Conservation (phyloP, 495 filamentous ascomycete species). For the Penicillium soppii region DNA sequence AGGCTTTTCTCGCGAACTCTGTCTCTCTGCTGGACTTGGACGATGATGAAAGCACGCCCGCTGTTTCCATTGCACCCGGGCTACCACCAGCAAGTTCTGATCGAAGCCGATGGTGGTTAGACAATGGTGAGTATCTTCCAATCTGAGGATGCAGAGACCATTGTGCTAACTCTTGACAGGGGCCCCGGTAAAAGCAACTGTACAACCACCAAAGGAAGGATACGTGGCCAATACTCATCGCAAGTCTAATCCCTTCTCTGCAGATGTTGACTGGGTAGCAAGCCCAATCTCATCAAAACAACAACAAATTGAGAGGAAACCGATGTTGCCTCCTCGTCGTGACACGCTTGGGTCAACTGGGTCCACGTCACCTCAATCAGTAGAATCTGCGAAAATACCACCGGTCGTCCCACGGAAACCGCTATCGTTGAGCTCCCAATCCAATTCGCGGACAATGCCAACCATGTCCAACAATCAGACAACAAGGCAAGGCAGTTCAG, state of each 20-base stretch:
- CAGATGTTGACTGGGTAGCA: conserved; percentile 71
- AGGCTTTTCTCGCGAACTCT: conserved; percentile 29
- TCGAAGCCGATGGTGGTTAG: conserved; percentile 90
- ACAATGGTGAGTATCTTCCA: conserved; percentile 56
- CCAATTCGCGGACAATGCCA: neutral
- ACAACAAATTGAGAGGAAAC: conserved; percentile 5
- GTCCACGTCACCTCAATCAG: neutral
- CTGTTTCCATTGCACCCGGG: conserved; percentile 73
- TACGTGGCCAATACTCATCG: conserved; percentile 67
- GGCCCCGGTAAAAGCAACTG: conserved; percentile 67
- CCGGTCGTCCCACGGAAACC: conserved; percentile 39
- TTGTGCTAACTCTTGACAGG: conserved; percentile 40
- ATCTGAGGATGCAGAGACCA: neutral
- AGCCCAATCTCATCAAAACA: neutral
- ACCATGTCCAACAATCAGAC: neutral
- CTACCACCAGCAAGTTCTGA: conserved; percentile 90
- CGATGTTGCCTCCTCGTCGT: conserved; percentile 14
- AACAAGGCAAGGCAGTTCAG: neutral
- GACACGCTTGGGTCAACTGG: conserved; percentile 4
- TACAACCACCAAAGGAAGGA: conserved; percentile 61
- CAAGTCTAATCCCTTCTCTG: conserved; percentile 77
- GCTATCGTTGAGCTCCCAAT: conserved; percentile 24
- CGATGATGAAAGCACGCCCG: conserved; percentile 72
- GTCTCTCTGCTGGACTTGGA: conserved; percentile 58
- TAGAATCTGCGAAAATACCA: conserved; percentile 9